These are phyloP conservation scores for Ganoderma meredithae DNA, from an alignment of 1,284 basidiomycete species.

Conservation along the genomic window DNA sequence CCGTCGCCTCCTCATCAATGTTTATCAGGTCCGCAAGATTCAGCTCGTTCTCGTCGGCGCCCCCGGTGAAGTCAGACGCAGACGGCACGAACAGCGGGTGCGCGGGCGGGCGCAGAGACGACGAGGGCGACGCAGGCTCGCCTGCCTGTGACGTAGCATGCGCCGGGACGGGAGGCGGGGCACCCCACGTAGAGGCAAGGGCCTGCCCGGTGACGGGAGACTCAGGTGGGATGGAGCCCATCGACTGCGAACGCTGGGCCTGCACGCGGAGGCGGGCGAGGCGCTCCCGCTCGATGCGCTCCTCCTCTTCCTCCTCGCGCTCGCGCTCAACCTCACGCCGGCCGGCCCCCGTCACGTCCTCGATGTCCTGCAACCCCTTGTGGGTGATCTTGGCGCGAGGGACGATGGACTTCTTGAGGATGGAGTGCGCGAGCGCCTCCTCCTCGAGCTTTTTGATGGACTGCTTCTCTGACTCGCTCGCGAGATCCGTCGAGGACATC, in stretches of 20 bases:
- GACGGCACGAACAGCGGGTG: slow-evolving; percentile 52
- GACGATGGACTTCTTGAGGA: slow-evolving; percentile 71
- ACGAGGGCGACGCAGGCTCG: slow-evolving; percentile 56
- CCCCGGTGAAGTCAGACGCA: slow-evolving; percentile 46
- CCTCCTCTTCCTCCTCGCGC: slow-evolving; percentile 60
- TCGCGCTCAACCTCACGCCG: slow-evolving; percentile 63
- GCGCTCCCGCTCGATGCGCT: slow-evolving; percentile 68
- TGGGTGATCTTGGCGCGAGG: slow-evolving; percentile 90
- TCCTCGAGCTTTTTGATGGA: slow-evolving; percentile 82
- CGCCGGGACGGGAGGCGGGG: slow-evolving; percentile 63
- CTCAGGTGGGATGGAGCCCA: slow-evolving; percentile 66
- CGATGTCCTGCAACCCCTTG: slow-evolving; percentile 88
- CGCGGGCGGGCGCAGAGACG: slow-evolving; percentile 48
- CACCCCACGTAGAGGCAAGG: slow-evolving; percentile 54
- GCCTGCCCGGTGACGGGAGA: slow-evolving; percentile 58
- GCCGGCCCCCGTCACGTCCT: slow-evolving; percentile 69
- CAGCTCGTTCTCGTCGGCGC: slow-evolving; percentile 62
- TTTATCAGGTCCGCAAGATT: slow-evolving; percentile 81
- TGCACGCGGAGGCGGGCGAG: slow-evolving; percentile 58
- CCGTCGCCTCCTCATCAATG: slow-evolving; percentile 69
- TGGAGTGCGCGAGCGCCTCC: slow-evolving; percentile 83
- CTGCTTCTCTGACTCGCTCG: slow-evolving; percentile 82
- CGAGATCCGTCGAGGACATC: slow-evolving; percentile 87
- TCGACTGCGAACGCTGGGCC: slow-evolving; percentile 42
- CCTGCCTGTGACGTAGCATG: slow-evolving; percentile 63